phyloP scores from a whole-genome alignment of 2,329 filamentous ascomycete species.

The Pseudopyrenochaeta lycopersici region DNA sequence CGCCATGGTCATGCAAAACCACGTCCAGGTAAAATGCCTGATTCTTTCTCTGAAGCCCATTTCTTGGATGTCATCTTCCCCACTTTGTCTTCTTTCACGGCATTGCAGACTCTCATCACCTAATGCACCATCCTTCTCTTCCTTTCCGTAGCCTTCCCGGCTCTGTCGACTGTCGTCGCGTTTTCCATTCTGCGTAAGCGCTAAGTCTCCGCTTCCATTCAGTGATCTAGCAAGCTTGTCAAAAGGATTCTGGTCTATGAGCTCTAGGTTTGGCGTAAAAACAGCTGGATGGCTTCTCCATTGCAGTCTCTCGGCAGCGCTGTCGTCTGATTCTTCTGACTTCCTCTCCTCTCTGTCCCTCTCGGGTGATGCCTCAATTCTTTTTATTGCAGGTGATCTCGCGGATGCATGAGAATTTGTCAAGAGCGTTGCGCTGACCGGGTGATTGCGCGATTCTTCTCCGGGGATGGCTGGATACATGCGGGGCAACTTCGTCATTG shows the following conservation, averaged over 20 bases:
- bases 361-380: too few relatives aligned
- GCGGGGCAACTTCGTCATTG: not conserved
- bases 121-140: not conserved
- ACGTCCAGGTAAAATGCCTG: conserved; percentile 77
- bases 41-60: conserved; percentile 63
- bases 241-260: conserved; percentile 25
- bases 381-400: not conserved
- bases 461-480: not conserved
- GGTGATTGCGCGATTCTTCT: not conserved
- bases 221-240: conserved; percentile 3
- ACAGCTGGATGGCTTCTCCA: conserved; percentile 36
- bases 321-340: conserved; percentile 21
- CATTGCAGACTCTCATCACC: not conserved
- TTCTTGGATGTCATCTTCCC: conserved; percentile 1
- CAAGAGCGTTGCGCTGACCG: not conserved
- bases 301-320: conserved; percentile 28
- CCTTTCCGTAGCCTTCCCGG: not conserved
- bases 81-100: not conserved
- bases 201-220: not conserved
- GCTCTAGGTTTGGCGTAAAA: conserved; percentile 24
- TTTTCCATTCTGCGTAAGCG: not conserved
- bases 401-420: not conserved
- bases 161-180: too few relatives aligned
- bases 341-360: conserved; percentile 1
- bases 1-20: conserved; percentile 76